Evolutionary conservation across 2,329 filamentous ascomycete species (phyloP), one percentile per base, ranked within the genome.

Genomic region (Nothophoma quercina): DNA sequence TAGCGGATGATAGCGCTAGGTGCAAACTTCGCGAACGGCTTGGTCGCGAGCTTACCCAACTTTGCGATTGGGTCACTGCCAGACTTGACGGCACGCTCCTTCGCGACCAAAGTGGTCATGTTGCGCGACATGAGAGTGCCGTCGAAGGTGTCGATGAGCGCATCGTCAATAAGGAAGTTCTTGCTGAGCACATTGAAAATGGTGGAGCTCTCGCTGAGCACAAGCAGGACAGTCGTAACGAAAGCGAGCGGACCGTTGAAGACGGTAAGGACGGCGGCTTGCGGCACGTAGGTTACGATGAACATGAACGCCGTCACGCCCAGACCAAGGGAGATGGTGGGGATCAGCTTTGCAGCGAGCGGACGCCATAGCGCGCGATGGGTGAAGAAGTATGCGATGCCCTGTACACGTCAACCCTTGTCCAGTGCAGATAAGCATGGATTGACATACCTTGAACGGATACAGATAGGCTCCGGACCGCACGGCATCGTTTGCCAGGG

Each of bases 131-230:
- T 63, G 2, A 88, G 77, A 0, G 79, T 81, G 15, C 89, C 91
- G 69, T 97, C 93, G 71, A 97, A 97, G 0, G 90, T 93, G 72
- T 97, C 92, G 21, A 95, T 80, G 26, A 97, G 80, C 0, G 91
- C 89, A 56, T 96, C 91, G 60, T 90, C 86, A 35, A 96, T 84
- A 29, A 96, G 76, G 70, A 91, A 93, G 33, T 84, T 88, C 64
- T 87, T 85, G 35, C 81, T 80, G n/a, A 88, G 69, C 25, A 85
- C 70, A 51, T 76, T 79, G 63, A 79, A 79, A 46, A 81, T 73
- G 13, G 79, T 81, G 33, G 77, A 79, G 56, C 74, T 75, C 60
- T 82, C 80, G 57, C 77, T 79, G 39, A 74, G 72, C 4, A 91
- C 85, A 16, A 93, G 81, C 7, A 92, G 76, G 2, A 87, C 79